These are phyloP conservation scores for Micractinium conductrix DNA, from an alignment of 139 green algal genomes.

Conservation along the genomic window DNA sequence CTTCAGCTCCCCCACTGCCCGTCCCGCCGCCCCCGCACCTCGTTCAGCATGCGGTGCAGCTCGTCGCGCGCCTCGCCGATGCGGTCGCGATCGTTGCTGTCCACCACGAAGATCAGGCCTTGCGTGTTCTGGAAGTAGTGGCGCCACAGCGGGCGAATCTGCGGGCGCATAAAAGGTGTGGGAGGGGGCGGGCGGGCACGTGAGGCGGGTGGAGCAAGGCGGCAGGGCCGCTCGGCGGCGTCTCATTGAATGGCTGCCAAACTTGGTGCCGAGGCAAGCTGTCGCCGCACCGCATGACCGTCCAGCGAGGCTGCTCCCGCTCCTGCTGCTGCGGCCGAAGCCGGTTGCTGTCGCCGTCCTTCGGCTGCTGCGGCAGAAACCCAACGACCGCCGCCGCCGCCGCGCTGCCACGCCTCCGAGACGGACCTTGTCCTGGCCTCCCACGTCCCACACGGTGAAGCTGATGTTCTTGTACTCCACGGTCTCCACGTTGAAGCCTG, in stretches of 20 bases:
- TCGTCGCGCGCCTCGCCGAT: constrained; percentile 97
- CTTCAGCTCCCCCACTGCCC: too few species aligned
- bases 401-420: not conserved
- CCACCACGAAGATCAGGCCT: constrained; percentile 99
- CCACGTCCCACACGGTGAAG: constrained; percentile 98
- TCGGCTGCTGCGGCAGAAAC: too few species aligned
- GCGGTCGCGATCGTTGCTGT: constrained; percentile 96
- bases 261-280: too few species aligned
- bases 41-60: constrained; percentile 99
- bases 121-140: constrained; percentile 99
- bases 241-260: too few species aligned
- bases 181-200: not conserved
- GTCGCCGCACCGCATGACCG: too few species aligned
- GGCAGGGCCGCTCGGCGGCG: too few species aligned
- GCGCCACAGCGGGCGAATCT: constrained; percentile 90
- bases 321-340: too few species aligned
- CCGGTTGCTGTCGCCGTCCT: too few species aligned
- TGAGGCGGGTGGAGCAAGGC: not conserved
- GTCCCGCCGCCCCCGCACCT: too few species aligned
- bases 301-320: too few species aligned
- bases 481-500: constrained; percentile 99
- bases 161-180: not conserved
- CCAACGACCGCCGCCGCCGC: not conserved
- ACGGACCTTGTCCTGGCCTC: constrained; percentile 92
- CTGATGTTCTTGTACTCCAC: constrained; percentile 96